Conservation (phyloP, 2,329 filamentous ascomycete species). For the Pseudogymnoascus verrucosus region DNA sequence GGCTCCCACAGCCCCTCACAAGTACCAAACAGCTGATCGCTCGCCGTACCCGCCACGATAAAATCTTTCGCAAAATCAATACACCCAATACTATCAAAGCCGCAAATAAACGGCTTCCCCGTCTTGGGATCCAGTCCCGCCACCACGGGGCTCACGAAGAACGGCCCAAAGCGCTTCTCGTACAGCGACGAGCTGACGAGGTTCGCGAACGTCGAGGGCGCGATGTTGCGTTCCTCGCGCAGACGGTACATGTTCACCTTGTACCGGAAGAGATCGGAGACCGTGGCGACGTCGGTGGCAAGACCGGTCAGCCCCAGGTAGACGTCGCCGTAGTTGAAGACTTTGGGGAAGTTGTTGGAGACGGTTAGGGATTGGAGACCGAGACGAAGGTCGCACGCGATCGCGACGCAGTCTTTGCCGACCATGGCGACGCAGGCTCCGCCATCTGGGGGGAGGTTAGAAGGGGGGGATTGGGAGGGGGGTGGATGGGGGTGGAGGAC, state of each 20-base stretch:
- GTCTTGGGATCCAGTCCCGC: conserved; percentile 93
- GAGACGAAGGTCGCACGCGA: conserved; percentile 96
- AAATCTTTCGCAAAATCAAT: conserved; percentile 99
- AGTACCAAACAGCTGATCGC: conserved; percentile 96
- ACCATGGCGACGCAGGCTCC: conserved; percentile 98
- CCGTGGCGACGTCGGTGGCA: conserved; percentile 89
- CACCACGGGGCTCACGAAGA: conserved; percentile 90
- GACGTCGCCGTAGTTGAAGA: conserved; percentile 94
- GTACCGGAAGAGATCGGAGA: conserved; percentile 96
- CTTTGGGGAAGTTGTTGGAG: conserved; percentile 99
- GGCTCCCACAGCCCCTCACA: conserved; percentile 98
- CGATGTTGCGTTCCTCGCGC: conserved; percentile 94
- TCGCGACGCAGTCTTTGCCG: conserved; percentile 98
- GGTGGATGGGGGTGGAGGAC: conserved; percentile 23
- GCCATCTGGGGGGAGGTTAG: conserved; percentile 50
- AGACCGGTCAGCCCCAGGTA: conserved; percentile 95
- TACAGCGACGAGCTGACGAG: conserved; percentile 86
- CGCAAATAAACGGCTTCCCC: conserved; percentile 94
- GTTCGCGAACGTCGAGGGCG: conserved; percentile 91
- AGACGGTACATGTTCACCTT: conserved; percentile 99
- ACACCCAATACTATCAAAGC: conserved; percentile 97
- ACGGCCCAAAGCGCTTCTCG: conserved; percentile 92
- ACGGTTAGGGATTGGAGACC: conserved; percentile 94
- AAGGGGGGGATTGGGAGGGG: conserved; percentile 10
- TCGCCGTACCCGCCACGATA: conserved; percentile 92